phyloP scores from a whole-genome alignment of 139 green algal genomes.

The Coelastrella sp. region DNA sequence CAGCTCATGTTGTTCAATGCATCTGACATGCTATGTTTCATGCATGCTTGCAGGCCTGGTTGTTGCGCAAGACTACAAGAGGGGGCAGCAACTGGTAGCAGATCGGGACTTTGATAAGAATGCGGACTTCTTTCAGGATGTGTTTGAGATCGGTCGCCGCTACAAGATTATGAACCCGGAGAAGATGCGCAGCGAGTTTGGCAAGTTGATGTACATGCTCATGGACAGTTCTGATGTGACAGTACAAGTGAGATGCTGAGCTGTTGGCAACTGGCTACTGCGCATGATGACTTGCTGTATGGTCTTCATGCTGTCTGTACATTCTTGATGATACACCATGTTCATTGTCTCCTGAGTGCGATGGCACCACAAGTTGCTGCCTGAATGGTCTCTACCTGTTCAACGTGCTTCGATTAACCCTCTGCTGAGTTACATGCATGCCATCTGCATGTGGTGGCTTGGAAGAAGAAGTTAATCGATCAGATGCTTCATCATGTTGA shows the following conservation, averaged over 20 bases:
- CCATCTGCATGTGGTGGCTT: constrained; percentile 57
- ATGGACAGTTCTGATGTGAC: constrained; percentile 28
- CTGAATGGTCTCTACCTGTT: too few species aligned
- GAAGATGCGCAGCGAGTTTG: constrained; percentile 94
- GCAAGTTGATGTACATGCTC: constrained; percentile 84
- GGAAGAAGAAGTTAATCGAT: too few species aligned
- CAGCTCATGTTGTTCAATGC: constrained; percentile 46
- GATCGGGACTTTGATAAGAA: constrained; percentile 81
- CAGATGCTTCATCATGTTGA: too few species aligned
- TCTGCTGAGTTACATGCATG: neutral
- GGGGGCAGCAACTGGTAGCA: constrained; percentile 86
- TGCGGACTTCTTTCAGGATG: constrained; percentile 64
- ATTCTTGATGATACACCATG: too few species aligned
- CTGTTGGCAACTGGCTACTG: neutral
- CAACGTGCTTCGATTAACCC: too few species aligned
- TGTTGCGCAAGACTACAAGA: constrained; percentile 88
- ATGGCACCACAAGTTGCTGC: too few species aligned
- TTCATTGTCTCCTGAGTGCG: too few species aligned
- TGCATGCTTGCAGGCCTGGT: constrained; percentile 60
- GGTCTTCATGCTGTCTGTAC: neutral
- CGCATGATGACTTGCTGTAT: neutral
- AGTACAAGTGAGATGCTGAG: constrained; percentile 59
- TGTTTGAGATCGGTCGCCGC: constrained; percentile 91
- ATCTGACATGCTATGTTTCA: constrained; percentile 39
- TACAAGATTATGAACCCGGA: constrained; percentile 97